Evolutionary conservation across 805 yeast genomes (phyloP), one percentile per base, ranked within the genome.

Genomic region (Starmerella bacillaris): DNA sequence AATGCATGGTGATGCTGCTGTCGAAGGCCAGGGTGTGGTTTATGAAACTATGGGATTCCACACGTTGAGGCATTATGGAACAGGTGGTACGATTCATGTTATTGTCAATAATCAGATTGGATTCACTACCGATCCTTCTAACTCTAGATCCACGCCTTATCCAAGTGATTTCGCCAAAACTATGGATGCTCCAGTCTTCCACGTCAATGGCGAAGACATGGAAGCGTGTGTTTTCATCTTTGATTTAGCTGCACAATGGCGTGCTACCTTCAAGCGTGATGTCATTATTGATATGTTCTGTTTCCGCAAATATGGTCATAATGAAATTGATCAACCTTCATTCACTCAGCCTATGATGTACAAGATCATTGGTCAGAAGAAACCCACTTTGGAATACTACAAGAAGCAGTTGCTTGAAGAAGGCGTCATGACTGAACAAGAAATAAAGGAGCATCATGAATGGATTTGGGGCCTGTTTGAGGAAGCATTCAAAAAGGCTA

Each of bases 301-400:
- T 59, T 89, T 89, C 78, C 75, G 99, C 65, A 86, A 84, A 61
- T 72, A 89, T 58, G 99, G 99, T 58, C 99, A 89, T 69, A 89
- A 89, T 60, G 99, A 89, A 69, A 89, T 96, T 46, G 99, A 89
- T 64, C 99, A 89, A 67, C 99, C 99, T 40, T 67, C 92, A 24
- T 89, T 89, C 71, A 89, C 99, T 31, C 99, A 89, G 64, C 99
- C 99, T 34, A 64, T 83, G 53, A 89, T 89, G 99, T 89, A 89
- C 68, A 64, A 79, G 58, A 71, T 70, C 64, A 79, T 89, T 55
- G 83, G 86, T 37, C 68, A 78, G 58, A 86, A 84, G 76, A 70
- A 74, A 57, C 74, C 83, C 36, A 93, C 84, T 33, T 68, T 89
- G 50, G 93, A 84, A 51, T 69, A 73, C 56, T 89, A 89, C 67